A percentile compares a stretch with the other conserved stretches of the same genome.
Evolutionary conservation across 208 protist genomes (phyloP).

Genomic region (Trypanosoma mega): DNA sequence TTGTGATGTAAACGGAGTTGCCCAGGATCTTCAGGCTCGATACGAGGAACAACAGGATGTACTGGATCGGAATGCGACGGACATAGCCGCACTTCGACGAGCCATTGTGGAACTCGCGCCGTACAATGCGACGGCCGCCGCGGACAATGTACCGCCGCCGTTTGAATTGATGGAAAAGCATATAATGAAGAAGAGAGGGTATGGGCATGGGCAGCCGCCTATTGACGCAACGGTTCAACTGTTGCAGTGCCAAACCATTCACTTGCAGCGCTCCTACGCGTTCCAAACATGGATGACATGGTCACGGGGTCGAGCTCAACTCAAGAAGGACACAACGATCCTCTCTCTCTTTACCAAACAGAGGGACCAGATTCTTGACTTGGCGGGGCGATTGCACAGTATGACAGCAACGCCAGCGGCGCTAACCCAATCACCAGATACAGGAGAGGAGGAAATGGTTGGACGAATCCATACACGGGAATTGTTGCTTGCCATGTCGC

Average conservation of each 20-base stretch:
- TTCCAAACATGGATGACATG: slow-evolving; percentile 27
- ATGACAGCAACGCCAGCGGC: background rate
- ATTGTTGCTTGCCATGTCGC: background rate
- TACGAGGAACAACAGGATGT: background rate
- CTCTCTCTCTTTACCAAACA: slow-evolving; percentile 19
- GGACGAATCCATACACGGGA: background rate
- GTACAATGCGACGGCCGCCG: background rate
- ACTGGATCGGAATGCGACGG: background rate
- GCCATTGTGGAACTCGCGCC: background rate
- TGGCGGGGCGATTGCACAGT: slow-evolving; percentile 6
- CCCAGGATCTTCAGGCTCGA: background rate
- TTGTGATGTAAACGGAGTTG: background rate
- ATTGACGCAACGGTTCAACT: slow-evolving; percentile 17
- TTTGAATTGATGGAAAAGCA: no score
- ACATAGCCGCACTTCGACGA: slow-evolving; percentile 1
- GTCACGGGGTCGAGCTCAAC: slow-evolving; percentile 10
- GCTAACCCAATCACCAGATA: no score
- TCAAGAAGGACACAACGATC: slow-evolving; percentile 18
- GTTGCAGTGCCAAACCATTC: slow-evolving; percentile 6
- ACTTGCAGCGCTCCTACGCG: slow-evolving; percentile 2
- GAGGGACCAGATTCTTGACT: slow-evolving; percentile 15
- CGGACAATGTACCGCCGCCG: background rate
- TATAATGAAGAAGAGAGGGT: no score
- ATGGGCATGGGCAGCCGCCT: no score
- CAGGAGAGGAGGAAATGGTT: background rate